Evolutionary conservation across 1,139 yeast species (phyloP).

Genomic region (Debaryomyces robertsiae): DNA sequence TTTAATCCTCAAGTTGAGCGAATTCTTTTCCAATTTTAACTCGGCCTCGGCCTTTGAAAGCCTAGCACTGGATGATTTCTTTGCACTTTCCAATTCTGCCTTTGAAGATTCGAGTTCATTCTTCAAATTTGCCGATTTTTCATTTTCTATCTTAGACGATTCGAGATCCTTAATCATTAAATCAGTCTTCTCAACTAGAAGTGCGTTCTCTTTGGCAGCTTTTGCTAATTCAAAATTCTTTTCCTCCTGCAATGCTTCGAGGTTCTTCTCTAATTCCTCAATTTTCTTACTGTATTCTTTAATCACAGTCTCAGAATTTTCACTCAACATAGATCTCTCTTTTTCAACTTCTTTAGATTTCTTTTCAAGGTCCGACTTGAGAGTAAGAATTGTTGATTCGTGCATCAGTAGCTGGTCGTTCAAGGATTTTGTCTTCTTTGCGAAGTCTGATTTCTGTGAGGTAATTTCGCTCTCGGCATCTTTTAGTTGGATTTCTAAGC

Average conservation of each 20-base stretch:
- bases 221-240: slow-evolving; percentile 15
- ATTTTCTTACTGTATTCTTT: slow-evolving; percentile 53
- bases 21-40: not conserved
- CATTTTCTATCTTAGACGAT: not conserved
- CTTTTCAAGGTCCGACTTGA: slow-evolving; percentile 25
- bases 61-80: slow-evolving; percentile 2
- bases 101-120: slow-evolving; percentile 8
- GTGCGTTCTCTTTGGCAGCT: slow-evolving; percentile 12
- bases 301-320: slow-evolving; percentile 51
- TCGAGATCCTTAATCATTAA: not conserved
- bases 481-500: slow-evolving; percentile 5
- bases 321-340: slow-evolving; percentile 49
- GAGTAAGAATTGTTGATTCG: slow-evolving; percentile 12
- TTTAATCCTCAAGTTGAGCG: not conserved
- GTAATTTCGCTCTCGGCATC: slow-evolving; percentile 9
- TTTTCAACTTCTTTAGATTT: slow-evolving; percentile 50
- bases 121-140: slow-evolving; percentile 3
- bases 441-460: slow-evolving; percentile 1
- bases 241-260: slow-evolving; percentile 16
- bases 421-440: slow-evolving; percentile 11
- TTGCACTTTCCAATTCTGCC: slow-evolving; percentile 2
- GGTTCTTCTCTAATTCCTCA: slow-evolving; percentile 24
- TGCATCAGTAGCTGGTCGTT: slow-evolving; percentile 14
- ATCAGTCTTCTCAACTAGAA: not conserved
- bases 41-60: slow-evolving; percentile 1